Conservation (phyloP, 2,329 filamentous ascomycete genomes). For the Talaromyces rugulosus region DNA sequence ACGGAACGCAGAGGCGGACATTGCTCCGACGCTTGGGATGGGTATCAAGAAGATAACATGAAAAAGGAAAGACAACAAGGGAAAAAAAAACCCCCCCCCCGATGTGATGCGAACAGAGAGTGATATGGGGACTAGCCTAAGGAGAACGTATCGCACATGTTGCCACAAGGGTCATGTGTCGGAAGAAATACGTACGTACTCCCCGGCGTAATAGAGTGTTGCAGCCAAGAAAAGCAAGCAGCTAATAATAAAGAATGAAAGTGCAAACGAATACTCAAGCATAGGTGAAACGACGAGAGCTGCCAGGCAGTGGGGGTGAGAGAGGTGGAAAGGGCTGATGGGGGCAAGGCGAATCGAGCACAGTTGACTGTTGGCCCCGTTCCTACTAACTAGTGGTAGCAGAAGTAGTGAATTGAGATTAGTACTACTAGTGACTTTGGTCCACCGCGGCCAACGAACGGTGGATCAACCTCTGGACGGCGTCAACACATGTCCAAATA, state of each 20-base stretch:
- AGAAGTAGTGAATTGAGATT: neutral
- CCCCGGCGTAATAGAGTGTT: neutral
- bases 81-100: neutral
- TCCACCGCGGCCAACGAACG: neutral
- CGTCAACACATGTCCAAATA: neutral
- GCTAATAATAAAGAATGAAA: neutral
- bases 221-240: neutral
- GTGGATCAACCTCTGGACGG: neutral
- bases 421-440: neutral
- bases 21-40: neutral
- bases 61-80: neutral
- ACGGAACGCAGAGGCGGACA: neutral
- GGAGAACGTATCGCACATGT: neutral
- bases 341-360: neutral
- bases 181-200: neutral
- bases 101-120: neutral
- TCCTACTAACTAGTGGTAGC: neutral
- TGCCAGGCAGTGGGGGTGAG: neutral
- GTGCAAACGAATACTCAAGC: neutral
- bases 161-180: neutral
- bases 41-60: neutral
- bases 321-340: neutral
- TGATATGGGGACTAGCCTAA: too few species aligned
- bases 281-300: neutral
- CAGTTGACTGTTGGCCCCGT: neutral